Percentiles rank a stretch among this genome's conserved stretches.
Conservation (phyloP, 495 filamentous ascomycete genomes). For the Penicillium samsonianum region DNA sequence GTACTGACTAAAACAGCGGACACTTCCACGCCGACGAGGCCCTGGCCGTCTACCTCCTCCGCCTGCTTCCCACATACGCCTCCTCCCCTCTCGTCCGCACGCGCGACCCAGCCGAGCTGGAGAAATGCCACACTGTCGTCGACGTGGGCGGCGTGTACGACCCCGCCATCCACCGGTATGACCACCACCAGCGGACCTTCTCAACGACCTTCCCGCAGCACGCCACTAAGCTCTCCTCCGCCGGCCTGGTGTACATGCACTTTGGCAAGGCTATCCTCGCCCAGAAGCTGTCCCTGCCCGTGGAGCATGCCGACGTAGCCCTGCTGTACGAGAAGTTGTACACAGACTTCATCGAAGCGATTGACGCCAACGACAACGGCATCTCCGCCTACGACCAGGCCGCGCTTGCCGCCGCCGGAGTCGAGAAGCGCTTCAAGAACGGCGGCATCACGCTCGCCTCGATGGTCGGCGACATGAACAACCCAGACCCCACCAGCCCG, state of each 20-base stretch:
- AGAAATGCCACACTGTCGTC: slow-evolving; percentile 88
- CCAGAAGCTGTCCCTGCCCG: slow-evolving; percentile 59
- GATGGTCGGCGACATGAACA: slow-evolving; percentile 81
- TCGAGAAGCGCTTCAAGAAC: slow-evolving; percentile 78
- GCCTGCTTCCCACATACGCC: slow-evolving; percentile 78
- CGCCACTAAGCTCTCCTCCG: slow-evolving; percentile 85
- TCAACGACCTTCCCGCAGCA: slow-evolving; percentile 72
- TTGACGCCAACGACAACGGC: slow-evolving; percentile 98
- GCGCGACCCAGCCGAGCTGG: slow-evolving; percentile 76
- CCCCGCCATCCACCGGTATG: slow-evolving; percentile 71
- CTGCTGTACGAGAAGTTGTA: slow-evolving; percentile 88
- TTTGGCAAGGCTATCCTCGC: slow-evolving; percentile 83
- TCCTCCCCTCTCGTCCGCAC: slow-evolving; percentile 78
- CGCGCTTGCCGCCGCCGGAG: slow-evolving; percentile 59
- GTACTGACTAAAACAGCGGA: slow-evolving; percentile 53
- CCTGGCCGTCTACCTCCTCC: slow-evolving; percentile 95
- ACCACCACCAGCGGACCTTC: slow-evolving; percentile 97
- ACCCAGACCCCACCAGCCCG: slow-evolving; percentile 42
- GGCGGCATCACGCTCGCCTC: slow-evolving; percentile 80
- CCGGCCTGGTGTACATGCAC: slow-evolving; percentile 93
- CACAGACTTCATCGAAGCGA: slow-evolving; percentile 88
- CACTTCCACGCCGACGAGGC: slow-evolving; percentile 99
- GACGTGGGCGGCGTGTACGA: slow-evolving; percentile 94
- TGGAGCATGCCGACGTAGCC: slow-evolving; percentile 64
- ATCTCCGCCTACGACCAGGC: slow-evolving; percentile 74